Evolutionary conservation across 441 rosid genomes (phyloP), one percentile per base, ranked within the genome.

Genomic region (Manihot esculenta): DNA sequence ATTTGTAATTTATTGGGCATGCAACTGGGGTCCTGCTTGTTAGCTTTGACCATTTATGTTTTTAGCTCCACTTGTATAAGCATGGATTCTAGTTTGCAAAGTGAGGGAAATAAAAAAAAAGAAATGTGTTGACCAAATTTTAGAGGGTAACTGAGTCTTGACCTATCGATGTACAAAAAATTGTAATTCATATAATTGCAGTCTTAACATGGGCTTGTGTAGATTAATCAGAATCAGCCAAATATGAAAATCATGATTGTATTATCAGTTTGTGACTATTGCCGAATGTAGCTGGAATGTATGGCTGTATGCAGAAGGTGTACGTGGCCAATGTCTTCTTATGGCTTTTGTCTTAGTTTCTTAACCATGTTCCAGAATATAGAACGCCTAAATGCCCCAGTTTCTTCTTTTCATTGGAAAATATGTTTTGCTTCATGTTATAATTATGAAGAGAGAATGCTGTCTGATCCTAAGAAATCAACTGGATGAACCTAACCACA

Each of bases 1-100:
- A 81, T 73, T 77, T 86, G 66, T 68, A 84, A 77, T 89, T 89
- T 83, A 73, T 72, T 72, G 79, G 69, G 26, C 87, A 89, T 70
- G 83, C 82, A 11, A 84, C 76, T 56, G 81, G 70, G 72, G 81
- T 87, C 18, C 60, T 80, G 56, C 70, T 84, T 59, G 62, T 72
- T 18, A 55, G 86, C 61, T 74, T 83, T 18, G 74, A 24, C 2
- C 20, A 15, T 35, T n/a, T n/a, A n/a, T n/a, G n/a, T n/a, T n/a
- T n/a, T n/a, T n/a, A n/a, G n/a, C n/a, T n/a, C n/a, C n/a, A n/a
- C n/a, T n/a, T n/a, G n/a, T n/a, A n/a, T n/a, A n/a, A n/a, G n/a
- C n/a, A n/a, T n/a, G n/a, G n/a, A 58, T 30, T 30, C 26, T 58
- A 5, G 7, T 3, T 13, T 58, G 41, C 20, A 30, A 30, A n/a